Base-by-base conservation (phyloP, 768 basidiomycete genomes). In the Gloeophyllum trabeum region DNA sequence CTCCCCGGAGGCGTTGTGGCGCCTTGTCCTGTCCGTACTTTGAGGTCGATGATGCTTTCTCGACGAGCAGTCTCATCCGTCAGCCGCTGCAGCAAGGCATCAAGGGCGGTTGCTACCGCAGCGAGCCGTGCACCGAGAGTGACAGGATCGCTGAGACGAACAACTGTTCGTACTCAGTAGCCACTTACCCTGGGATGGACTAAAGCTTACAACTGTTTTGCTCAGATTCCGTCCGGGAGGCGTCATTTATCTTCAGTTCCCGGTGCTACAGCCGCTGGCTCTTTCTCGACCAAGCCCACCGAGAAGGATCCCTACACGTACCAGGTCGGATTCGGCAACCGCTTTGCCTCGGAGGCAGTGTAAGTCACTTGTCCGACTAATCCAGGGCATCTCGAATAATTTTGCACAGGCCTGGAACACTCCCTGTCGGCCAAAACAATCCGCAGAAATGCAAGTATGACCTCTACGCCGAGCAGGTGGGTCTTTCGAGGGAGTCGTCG, bases 361-460 rank as follows among this genome's bases (percentile, higher is more conserved):
- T 52, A 24, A 28, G 51, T 47, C 24, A 13, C 19, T 14, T 24
- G 16, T 54, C 61, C n/a, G 7, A 3, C 3, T 7, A 38, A 20
- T 41, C 5, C 14, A 16, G 28, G 10, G 16, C 16, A 32, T 16
- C 28, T 32, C 10, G 16, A 10, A 10, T 32, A 10, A 32, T 6
- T 13, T 20, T 20, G n/a, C 2, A 4, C 41, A 77, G 76, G 30
- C 76, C 77, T 2, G 73, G 70, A 3, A 64, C 66, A 3, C 67
- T 82, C 1, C 80, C 79, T 0, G 41, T 62, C 14, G 79, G 61
- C 1, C 79, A 80, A 59, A 79, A 80, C 51, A 70, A 57, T 43
- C 78, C 79, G 0, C 79, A 81, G 60, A 74, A 70, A 50, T 61
- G 61, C 57, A 79, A 76, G 51, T 80, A 78, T 53, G 76, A 70